Percentiles rank a stretch among this genome's conserved stretches.
These are phyloP conservation scores for Bretziella fagacearum DNA, from an alignment of 2,329 filamentous ascomycete genomes.

Conservation along the genomic window DNA sequence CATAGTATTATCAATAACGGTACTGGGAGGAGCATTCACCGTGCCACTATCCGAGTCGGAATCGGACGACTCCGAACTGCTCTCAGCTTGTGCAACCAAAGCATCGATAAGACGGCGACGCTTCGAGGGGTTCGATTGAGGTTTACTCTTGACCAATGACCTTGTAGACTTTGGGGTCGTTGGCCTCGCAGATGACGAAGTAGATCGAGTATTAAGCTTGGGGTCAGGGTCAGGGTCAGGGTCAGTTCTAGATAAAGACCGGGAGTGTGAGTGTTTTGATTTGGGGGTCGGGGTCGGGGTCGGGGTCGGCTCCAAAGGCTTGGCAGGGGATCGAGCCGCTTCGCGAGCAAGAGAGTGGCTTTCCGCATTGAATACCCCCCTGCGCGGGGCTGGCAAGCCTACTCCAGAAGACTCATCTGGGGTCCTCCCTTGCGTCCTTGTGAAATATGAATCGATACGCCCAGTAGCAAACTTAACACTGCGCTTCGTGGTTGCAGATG, in stretches of 20 bases:
- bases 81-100: slow-evolving; percentile 25
- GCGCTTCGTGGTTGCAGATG: neutral
- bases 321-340: neutral
- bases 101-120: slow-evolving; percentile 27
- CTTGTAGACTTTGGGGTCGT: neutral
- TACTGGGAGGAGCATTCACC: neutral
- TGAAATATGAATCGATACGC: slow-evolving; percentile 13
- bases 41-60: neutral
- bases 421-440: neutral
- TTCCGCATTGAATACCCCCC: slow-evolving; percentile 5
- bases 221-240: neutral
- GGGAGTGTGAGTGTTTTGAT: neutral
- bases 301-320: neutral
- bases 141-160: neutral
- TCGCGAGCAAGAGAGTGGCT: neutral
- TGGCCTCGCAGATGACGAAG: neutral
- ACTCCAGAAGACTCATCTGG: neutral
- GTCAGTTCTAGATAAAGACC: neutral
- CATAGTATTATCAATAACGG: neutral
- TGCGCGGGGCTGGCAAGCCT: neutral
- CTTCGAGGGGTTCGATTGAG: slow-evolving; percentile 6
- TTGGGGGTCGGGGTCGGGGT: neutral
- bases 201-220: neutral
- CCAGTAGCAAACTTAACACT: slow-evolving; percentile 7
- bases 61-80: slow-evolving; percentile 18